Conservation (phyloP, 352 stramenopile species). For the Paralagenidium karlingii region DNA sequence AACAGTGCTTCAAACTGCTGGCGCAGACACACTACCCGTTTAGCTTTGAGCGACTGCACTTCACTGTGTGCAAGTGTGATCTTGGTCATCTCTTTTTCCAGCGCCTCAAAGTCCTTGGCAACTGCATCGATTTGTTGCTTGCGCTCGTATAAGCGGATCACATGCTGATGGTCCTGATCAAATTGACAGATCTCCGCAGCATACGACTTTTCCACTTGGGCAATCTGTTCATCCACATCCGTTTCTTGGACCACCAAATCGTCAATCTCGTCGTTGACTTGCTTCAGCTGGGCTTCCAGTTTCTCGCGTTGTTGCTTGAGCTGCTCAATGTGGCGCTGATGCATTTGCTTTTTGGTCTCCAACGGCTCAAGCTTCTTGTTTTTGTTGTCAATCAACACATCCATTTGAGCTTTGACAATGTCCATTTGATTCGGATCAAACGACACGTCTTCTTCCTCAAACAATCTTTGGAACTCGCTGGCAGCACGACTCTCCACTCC, state of each 20-base stretch:
- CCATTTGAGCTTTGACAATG: constrained; percentile 1
- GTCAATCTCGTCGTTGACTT: constrained; percentile 37
- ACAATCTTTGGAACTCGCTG: not conserved
- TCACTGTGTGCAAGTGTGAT: constrained; percentile 22
- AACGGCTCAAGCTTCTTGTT: constrained; percentile 15
- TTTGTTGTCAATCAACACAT: constrained; percentile 25
- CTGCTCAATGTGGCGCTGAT: constrained; percentile 6
- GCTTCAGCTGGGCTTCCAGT: constrained; percentile 36
- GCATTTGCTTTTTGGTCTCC: constrained; percentile 11
- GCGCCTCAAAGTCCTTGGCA: constrained; percentile 13
- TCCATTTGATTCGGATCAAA: constrained; percentile 4
- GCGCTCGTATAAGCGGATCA: constrained; percentile 20
- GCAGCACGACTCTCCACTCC: constrained; percentile 15
- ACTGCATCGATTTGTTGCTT: constrained; percentile 25
- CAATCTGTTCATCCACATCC: constrained; percentile 26
- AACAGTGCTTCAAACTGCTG: constrained; percentile 57
- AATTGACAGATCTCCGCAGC: constrained; percentile 25
- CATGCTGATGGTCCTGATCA: constrained; percentile 28
- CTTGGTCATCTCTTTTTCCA: constrained; percentile 21
- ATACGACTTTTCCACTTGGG: constrained; percentile 31
- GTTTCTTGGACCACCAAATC: constrained; percentile 17
- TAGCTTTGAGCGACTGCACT: constrained; percentile 24
- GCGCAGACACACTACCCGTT: constrained; percentile 24
- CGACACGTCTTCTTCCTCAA: not conserved
- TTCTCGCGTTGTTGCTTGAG: constrained; percentile 32